Conservation (phyloP, 768 basidiomycete species). For the Mycena rosella region DNA sequence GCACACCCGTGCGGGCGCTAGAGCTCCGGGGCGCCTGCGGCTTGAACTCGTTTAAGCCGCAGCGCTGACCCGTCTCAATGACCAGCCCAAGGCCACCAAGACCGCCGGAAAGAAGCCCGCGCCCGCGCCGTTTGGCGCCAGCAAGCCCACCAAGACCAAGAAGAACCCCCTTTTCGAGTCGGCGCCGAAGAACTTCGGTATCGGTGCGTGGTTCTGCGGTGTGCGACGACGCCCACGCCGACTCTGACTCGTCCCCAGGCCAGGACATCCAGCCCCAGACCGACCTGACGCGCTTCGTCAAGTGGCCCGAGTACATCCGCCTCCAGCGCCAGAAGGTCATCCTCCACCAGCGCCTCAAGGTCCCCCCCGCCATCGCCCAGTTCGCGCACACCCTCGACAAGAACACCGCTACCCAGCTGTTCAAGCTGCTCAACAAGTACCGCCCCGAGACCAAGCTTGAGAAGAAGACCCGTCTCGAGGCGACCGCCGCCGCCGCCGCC, state of each 20-base stretch:
- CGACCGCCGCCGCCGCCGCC: constrained; percentile 81
- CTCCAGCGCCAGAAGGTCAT: constrained; percentile 99
- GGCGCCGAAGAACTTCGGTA: constrained; percentile 92
- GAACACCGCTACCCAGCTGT: constrained; percentile 98
- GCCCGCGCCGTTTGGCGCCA: constrained; percentile 84
- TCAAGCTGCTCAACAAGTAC: constrained; percentile 99
- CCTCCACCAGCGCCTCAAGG: constrained; percentile 97
- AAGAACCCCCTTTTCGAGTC: constrained; percentile 99
- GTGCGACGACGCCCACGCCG: not conserved
- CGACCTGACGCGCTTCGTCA: constrained; percentile 97
- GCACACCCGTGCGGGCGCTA: constrained; percentile 53
- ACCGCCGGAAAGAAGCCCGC: constrained; percentile 87
- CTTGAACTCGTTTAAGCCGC: constrained; percentile 33
- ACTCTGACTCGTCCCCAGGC: constrained; percentile 70
- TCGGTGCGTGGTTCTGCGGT: constrained; percentile 66
- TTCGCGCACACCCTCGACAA: constrained; percentile 99
- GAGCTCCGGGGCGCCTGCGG: constrained; percentile 68
- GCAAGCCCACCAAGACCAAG: constrained; percentile 78
- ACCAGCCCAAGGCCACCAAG: constrained; percentile 83
- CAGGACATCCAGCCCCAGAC: constrained; percentile 92
- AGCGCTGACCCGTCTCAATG: constrained; percentile 83
- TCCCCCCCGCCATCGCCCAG: constrained; percentile 97
- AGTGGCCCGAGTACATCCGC: constrained; percentile 99
- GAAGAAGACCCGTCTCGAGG: constrained; percentile 94
- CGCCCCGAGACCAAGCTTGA: constrained; percentile 95